These are phyloP conservation scores for Lasiosphaeriaceae sp. DNA, from an alignment of 495 filamentous ascomycete species.

Conservation along the genomic window DNA sequence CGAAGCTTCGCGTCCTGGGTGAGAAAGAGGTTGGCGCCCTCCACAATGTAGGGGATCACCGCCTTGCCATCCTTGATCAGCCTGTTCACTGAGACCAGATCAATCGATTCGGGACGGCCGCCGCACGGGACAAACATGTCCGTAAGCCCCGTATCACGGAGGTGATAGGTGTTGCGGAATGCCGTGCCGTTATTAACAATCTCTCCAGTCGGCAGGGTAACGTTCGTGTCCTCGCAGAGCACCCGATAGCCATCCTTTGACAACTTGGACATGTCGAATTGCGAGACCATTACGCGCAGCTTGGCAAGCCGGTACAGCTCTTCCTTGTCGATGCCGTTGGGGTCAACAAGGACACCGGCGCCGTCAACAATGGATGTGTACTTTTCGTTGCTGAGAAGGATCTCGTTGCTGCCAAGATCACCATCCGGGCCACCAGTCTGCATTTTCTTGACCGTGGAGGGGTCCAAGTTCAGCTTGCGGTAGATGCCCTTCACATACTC, in stretches of 20 bases:
- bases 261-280: slow-evolving; percentile 82
- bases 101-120: slow-evolving; percentile 94
- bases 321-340: slow-evolving; percentile 77
- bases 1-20: slow-evolving; percentile 97
- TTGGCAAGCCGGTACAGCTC: slow-evolving; percentile 84
- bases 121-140: slow-evolving; percentile 96
- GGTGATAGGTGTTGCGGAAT: slow-evolving; percentile 96
- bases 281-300: slow-evolving; percentile 80
- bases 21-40: slow-evolving; percentile 97
- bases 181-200: slow-evolving; percentile 82
- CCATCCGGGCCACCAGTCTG: slow-evolving; percentile 97
- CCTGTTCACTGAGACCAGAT: slow-evolving; percentile 77
- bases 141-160: slow-evolving; percentile 68
- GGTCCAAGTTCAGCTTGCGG: slow-evolving; percentile 86
- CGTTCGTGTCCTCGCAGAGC: slow-evolving; percentile 84
- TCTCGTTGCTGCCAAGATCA: slow-evolving; percentile 96
- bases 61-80: slow-evolving; percentile 83
- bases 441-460: slow-evolving; percentile 79
- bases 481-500: slow-evolving; percentile 96
- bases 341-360: slow-evolving; percentile 89
- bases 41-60: slow-evolving; percentile 88
- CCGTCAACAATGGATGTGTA: slow-evolving; percentile 93
- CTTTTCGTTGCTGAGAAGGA: slow-evolving; percentile 90
- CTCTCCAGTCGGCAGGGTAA: slow-evolving; percentile 83
- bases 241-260: slow-evolving; percentile 86